Evolutionary conservation across 192 early-diverging fungal species (phyloP).

Genomic region (Backusella mclennaniae): DNA sequence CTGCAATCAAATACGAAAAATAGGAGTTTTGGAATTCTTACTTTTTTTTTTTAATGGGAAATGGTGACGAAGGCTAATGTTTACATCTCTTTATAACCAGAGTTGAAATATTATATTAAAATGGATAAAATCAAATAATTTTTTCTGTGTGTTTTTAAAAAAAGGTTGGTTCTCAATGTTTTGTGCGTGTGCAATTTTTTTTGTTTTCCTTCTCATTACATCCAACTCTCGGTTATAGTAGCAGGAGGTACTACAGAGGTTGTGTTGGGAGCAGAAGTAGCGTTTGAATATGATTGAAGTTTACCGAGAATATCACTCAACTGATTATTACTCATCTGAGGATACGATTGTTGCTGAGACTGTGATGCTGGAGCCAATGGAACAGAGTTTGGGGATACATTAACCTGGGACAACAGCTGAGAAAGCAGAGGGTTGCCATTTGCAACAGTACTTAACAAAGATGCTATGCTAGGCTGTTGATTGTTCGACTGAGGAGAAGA

Average conservation of each 20-base stretch:
- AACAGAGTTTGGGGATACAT: background rate
- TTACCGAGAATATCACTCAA: constrained; percentile 10
- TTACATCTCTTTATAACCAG: background rate
- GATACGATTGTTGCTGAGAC: background rate
- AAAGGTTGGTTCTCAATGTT: background rate
- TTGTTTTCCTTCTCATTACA: background rate
- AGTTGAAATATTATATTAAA: background rate
- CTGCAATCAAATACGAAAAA: no score
- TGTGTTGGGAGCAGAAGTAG: background rate
- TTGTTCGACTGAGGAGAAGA: background rate
- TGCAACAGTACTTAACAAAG: constrained; percentile 13
- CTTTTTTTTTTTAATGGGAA: no score
- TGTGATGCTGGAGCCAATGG: background rate
- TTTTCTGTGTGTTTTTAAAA: background rate
- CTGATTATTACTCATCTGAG: background rate
- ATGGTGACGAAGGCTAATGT: no score
- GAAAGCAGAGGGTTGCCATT: constrained; percentile 12
- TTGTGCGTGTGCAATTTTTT: background rate
- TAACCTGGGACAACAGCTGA: constrained; percentile 1
- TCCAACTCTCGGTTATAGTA: constrained; percentile 1
- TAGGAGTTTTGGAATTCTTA: no score
- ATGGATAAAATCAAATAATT: background rate
- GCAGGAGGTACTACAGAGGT: background rate
- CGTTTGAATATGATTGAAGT: constrained; percentile 3
- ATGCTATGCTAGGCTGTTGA: constrained; percentile 13